These are phyloP conservation scores for Arabidopsis hybrid DNA, from an alignment of 441 rosid genomes.

Conservation along the genomic window DNA sequence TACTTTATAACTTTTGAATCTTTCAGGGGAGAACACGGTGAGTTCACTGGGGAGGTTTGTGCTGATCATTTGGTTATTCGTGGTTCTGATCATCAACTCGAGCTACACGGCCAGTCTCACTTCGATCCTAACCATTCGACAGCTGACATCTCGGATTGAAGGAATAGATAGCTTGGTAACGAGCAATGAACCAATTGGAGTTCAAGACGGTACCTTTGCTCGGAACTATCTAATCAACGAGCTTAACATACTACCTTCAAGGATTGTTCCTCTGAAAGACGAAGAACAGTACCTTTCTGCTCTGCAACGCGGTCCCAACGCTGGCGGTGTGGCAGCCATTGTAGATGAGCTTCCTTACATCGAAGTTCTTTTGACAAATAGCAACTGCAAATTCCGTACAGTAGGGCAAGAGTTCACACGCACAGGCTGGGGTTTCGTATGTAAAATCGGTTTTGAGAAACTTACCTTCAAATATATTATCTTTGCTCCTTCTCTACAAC, in stretches of 20 bases:
- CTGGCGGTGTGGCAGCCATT: constrained; percentile 92
- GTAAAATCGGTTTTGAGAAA: constrained; percentile 41
- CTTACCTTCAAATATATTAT: constrained; percentile 5
- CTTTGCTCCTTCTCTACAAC: constrained; percentile 8
- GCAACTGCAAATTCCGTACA: constrained; percentile 73
- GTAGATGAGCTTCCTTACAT: constrained; percentile 97
- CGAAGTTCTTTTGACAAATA: constrained; percentile 72
- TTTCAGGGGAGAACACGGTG: constrained; percentile 89
- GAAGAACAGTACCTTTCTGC: constrained; percentile 61
- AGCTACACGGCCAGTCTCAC: constrained; percentile 99
- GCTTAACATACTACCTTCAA: constrained; percentile 79
- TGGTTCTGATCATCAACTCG: constrained; percentile 94
- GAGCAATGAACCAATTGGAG: constrained; percentile 73
- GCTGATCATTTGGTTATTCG: constrained; percentile 90
- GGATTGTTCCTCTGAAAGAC: constrained; percentile 61
- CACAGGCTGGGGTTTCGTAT: constrained; percentile 98
- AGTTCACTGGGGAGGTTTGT: constrained; percentile 87
- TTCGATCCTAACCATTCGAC: constrained; percentile 91
- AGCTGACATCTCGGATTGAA: constrained; percentile 78
- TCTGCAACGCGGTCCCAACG: constrained; percentile 70
- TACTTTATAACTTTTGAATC: constrained; percentile 26
- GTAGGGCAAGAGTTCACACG: constrained; percentile 96
- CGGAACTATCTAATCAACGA: constrained; percentile 80
- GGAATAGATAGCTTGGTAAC: constrained; percentile 88
- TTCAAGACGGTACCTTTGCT: constrained; percentile 97